phyloP scores from a whole-genome alignment of 2,329 filamentous ascomycete genomes.

The Cladosporium colombiae region DNA sequence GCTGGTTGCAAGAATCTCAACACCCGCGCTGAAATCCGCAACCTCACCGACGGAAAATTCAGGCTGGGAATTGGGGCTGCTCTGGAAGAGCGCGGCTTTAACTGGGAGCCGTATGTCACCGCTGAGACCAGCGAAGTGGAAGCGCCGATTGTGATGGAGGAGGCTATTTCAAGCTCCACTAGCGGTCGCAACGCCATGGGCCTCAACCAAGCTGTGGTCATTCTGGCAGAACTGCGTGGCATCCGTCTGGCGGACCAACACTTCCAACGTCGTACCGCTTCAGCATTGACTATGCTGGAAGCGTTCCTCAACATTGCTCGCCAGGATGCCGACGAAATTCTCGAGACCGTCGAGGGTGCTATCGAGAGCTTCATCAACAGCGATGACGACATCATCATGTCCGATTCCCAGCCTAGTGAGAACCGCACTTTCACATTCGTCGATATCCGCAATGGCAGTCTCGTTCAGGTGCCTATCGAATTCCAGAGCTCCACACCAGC shows the following conservation, averaged over 20 bases:
- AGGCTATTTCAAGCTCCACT: conserved; percentile 24
- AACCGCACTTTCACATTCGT: conserved; percentile 28
- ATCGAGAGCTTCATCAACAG: conserved; percentile 27
- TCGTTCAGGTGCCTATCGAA: conserved; percentile 25
- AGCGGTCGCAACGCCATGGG: conserved; percentile 26
- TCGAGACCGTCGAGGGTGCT: conserved; percentile 21
- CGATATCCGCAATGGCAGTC: conserved; percentile 25
- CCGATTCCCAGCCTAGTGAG: conserved; percentile 24
- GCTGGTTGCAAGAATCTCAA: conserved; percentile 30
- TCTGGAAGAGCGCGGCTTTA: conserved; percentile 33
- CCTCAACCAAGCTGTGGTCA: conserved; percentile 24
- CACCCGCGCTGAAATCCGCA: conserved; percentile 34
- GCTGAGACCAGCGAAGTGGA: conserved; percentile 24
- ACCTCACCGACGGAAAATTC: conserved; percentile 36
- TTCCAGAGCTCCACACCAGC: conserved; percentile 26
- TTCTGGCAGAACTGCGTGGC: conserved; percentile 26
- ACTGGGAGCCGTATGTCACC: conserved; percentile 40
- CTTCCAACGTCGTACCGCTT: conserved; percentile 26
- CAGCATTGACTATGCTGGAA: conserved; percentile 24
- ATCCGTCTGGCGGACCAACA: conserved; percentile 28
- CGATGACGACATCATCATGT: conserved; percentile 28
- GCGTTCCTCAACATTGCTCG: conserved; percentile 23
- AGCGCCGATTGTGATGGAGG: conserved; percentile 24
- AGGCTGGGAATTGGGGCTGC: conserved; percentile 31
- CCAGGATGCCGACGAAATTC: conserved; percentile 21